These are phyloP conservation scores for Psilocybe cubensis DNA, from an alignment of 768 basidiomycete species.

Conservation along the genomic window DNA sequence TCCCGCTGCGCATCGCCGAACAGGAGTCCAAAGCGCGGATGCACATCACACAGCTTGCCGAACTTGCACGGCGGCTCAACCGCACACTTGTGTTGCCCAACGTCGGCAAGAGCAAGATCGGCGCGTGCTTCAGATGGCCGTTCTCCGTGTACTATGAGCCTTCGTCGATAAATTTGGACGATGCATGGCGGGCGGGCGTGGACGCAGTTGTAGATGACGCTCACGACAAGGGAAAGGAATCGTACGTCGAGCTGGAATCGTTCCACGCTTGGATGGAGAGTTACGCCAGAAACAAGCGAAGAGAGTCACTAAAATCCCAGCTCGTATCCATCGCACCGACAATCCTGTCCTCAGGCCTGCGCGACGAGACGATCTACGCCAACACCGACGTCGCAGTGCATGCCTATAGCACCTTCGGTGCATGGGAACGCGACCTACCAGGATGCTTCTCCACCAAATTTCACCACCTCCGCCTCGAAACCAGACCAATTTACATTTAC, in stretches of 20 bases:
- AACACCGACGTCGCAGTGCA: conserved; percentile 27
- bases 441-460: conserved; percentile 26
- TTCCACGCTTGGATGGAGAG: conserved; percentile 25
- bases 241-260: conserved; percentile 13
- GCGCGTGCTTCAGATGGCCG: conserved; percentile 50
- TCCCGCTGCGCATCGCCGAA: conserved; percentile 54
- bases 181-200: too few species aligned
- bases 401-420: conserved; percentile 18
- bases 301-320: conserved; percentile 28
- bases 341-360: not conserved
- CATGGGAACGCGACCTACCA: conserved; percentile 25
- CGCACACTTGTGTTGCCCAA: conserved; percentile 66
- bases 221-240: conserved; percentile 9
- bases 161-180: conserved; percentile 16
- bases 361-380: conserved; percentile 2
- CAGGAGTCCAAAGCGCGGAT: conserved; percentile 62
- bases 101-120: conserved; percentile 58
- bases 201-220: not conserved
- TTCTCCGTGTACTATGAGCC: conserved; percentile 56
- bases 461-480: conserved; percentile 20
- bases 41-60: conserved; percentile 55
- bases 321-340: conserved; percentile 32
- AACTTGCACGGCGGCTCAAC: conserved; percentile 51
- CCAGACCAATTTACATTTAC: conserved; percentile 21
- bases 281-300: conserved; percentile 24